Evolutionary conservation across 768 basidiomycete species (phyloP).

Genomic region (Lactifluus subvellereus): DNA sequence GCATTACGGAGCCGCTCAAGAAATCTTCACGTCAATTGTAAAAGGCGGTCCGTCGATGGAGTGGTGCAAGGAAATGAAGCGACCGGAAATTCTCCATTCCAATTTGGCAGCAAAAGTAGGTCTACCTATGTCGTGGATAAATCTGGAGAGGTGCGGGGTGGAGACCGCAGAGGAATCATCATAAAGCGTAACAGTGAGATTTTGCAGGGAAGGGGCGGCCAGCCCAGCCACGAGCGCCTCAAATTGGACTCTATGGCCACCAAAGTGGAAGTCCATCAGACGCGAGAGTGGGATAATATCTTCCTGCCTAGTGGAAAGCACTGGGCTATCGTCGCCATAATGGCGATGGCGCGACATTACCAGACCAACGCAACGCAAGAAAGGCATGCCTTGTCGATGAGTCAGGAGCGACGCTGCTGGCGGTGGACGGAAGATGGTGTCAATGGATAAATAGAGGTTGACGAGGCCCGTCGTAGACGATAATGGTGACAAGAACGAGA

Average conservation of each 20-base stretch:
- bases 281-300: not conserved
- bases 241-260: not conserved
- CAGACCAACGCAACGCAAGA: not conserved
- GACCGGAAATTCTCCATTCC: rapidly evolving
- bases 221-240: not conserved
- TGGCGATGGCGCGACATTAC: no score
- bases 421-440: no score
- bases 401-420: not conserved
- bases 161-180: not conserved
- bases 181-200: not conserved
- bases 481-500: not conserved
- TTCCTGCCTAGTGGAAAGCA: not conserved
- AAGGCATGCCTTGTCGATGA: not conserved
- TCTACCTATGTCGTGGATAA: not conserved
- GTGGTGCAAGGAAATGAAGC: not conserved
- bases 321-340: not conserved
- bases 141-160: not conserved
- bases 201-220: not conserved
- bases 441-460: not conserved
- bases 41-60: not conserved
- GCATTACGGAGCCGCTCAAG: not conserved
- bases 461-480: not conserved
- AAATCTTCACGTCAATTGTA: not conserved
- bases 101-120: not conserved
- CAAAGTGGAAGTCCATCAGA: not conserved